These are phyloP conservation scores for Cylindrotheca fusiformis DNA, from an alignment of 108 stramenopile genomes.

Conservation along the genomic window DNA sequence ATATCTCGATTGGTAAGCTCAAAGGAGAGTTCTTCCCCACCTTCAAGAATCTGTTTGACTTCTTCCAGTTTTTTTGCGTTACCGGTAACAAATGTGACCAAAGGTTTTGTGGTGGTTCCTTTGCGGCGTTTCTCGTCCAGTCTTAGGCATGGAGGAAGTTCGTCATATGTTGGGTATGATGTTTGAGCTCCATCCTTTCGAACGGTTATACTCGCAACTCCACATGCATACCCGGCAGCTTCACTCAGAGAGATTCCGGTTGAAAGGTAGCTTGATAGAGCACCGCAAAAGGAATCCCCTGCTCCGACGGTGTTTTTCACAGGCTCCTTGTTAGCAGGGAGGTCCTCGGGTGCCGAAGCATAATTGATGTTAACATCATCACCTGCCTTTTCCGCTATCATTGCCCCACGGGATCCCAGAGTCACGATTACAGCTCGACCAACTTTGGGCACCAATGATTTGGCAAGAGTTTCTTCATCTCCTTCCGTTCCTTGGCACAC, in stretches of 20 bases:
- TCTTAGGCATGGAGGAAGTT: constrained; percentile 62
- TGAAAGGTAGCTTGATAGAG: constrained; percentile 68
- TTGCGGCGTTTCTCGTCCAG: constrained; percentile 19
- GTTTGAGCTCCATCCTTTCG: constrained; percentile 76
- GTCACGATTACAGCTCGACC: constrained; percentile 74
- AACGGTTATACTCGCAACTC: constrained; percentile 82
- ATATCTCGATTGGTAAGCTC: constrained; percentile 76
- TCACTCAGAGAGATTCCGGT: constrained; percentile 46
- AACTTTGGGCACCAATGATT: constrained; percentile 50
- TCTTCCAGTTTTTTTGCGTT: constrained; percentile 98
- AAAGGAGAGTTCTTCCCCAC: constrained; percentile 56
- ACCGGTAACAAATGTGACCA: constrained; percentile 97
- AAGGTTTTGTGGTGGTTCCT: too few species aligned
- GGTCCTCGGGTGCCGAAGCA: constrained; percentile 55
- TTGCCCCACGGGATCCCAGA: constrained; percentile 76
- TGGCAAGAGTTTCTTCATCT: constrained; percentile 53
- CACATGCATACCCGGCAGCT: constrained; percentile 72
- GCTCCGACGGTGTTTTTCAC: constrained; percentile 85
- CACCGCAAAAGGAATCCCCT: constrained; percentile 85
- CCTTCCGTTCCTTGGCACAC: constrained; percentile 34
- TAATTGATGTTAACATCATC: constrained; percentile 19
- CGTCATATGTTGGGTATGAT: constrained; percentile 60
- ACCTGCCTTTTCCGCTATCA: constrained; percentile 56
- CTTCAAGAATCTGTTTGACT: constrained; percentile 70
- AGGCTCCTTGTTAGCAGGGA: constrained; percentile 60